Evolutionary conservation across 106 monocot species (phyloP), one percentile per base, ranked within the genome.

Genomic region (Xerophyta viscosa): DNA sequence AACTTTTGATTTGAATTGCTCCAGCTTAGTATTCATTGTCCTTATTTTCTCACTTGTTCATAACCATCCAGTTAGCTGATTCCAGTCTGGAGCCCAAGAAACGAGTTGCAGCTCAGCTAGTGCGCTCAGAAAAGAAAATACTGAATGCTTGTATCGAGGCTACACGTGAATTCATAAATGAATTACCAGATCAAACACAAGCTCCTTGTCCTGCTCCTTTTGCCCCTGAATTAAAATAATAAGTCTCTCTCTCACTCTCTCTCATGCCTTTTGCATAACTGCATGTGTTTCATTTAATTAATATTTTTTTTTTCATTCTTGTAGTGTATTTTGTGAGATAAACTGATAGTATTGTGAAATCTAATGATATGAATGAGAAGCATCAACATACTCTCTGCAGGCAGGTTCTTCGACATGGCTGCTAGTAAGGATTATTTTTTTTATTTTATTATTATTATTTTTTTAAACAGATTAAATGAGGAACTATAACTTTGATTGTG

Each of bases 121-220:
- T 96, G 50, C 78, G 46, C 57, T 60, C 77, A 41, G 96, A 96
- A 48, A 96, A 96, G 79, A 88, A 89, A 68, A 85, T 89, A 67
- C 37, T 96, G 20, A 72, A 82, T 71, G 78, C 78, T 55, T 96
- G 96, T 62, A 53, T 76, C 57, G 64, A 68, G 49, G 82, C 74
- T 44, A 66, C 76, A 11, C 31, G 28, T 31, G 88, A 89, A 49
- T 54, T 85, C 14, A 96, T 86, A 63, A 56, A 71, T 45, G 69
- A 85, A 28, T 67, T 96, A 50, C 96, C 96, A 41, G 96, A 96
- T 70, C 66, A 79, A 26, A 59, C 82, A 20, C 58, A 82, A 5
- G 81, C 81, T 68, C 96, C 96, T 6, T 96, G 96, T 28, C 96
- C 96, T 53, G 82, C 96, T 71, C 85, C 82, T 56, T 96, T 66